These are phyloP conservation scores for Solioccasus polychromus DNA, from an alignment of 768 basidiomycete genomes.

Conservation along the genomic window DNA sequence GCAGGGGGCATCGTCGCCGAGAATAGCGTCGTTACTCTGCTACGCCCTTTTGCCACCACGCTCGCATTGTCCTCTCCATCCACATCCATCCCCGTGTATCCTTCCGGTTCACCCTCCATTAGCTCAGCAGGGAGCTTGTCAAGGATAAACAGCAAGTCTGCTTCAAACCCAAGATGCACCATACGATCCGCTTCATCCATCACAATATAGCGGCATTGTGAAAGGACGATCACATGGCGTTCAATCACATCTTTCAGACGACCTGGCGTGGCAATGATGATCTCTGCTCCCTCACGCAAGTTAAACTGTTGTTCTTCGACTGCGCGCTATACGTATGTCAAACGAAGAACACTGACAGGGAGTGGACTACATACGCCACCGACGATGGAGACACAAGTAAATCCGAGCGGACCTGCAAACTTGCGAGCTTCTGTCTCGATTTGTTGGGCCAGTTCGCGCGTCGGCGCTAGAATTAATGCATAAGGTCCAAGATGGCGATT, in stretches of 20 bases:
- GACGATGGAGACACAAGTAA: conserved; percentile 95
- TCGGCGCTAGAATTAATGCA: conserved; percentile 90
- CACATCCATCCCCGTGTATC: conserved; percentile 56
- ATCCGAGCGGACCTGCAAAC: conserved; percentile 88
- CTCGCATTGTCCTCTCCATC: conserved; percentile 59
- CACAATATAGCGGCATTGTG: conserved; percentile 97
- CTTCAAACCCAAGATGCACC: conserved; percentile 97
- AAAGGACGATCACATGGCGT: conserved; percentile 90
- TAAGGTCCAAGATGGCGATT: conserved; percentile 93
- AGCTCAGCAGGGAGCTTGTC: conserved; percentile 87
- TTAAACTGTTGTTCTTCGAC: conserved; percentile 99
- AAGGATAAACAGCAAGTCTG: conserved; percentile 89
- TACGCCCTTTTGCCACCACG: conserved; percentile 57
- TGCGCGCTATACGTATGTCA: conserved; percentile 53
- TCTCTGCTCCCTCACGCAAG: conserved; percentile 96
- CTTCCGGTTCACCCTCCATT: conserved; percentile 70
- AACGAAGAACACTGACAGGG: not conserved
- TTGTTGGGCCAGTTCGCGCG: conserved; percentile 98
- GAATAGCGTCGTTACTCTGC: conserved; percentile 93
- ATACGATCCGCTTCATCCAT: conserved; percentile 99
- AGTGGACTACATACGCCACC: conserved; percentile 65
- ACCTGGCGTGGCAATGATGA: conserved; percentile 98
- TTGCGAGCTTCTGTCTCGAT: conserved; percentile 91
- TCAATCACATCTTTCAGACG: conserved; percentile 98
- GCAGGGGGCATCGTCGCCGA: conserved; percentile 99